Percentiles rank a stretch among this genome's conserved stretches.
These are phyloP conservation scores for Trypanosoma lewisi DNA, from an alignment of 208 protist genomes.

Conservation along the genomic window DNA sequence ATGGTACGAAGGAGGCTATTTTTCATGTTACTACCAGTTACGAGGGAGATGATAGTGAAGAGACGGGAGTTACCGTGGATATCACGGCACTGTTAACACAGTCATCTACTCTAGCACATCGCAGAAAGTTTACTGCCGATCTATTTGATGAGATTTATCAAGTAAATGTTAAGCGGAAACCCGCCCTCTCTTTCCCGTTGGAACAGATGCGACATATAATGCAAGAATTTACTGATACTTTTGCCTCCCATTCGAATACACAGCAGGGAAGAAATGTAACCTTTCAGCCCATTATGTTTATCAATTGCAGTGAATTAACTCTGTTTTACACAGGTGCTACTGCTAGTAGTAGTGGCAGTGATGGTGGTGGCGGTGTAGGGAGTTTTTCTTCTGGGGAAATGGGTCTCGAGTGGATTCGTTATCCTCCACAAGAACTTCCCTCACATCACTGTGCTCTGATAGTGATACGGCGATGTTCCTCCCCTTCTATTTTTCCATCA, in stretches of 20 bases:
- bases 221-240: slow-evolving; percentile 19
- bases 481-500: not conserved
- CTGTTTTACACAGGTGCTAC: slow-evolving; percentile 38
- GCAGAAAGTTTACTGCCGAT: slow-evolving; percentile 40
- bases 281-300: slow-evolving; percentile 20
- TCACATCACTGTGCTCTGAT: slow-evolving; percentile 14
- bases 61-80: slow-evolving; percentile 25
- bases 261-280: not conserved
- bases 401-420: slow-evolving; percentile 29
- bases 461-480: slow-evolving; percentile 4
- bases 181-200: not conserved
- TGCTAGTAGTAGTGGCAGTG: not conserved
- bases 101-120: slow-evolving; percentile 37
- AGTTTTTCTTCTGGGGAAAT: not conserved
- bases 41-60: slow-evolving; percentile 28
- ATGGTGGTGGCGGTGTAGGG: not conserved
- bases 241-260: slow-evolving; percentile 23
- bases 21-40: slow-evolving; percentile 29
- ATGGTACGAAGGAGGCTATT: slow-evolving; percentile 33
- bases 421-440: slow-evolving; percentile 50
- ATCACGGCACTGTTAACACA: slow-evolving; percentile 35
- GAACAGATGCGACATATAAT: slow-evolving; percentile 13
- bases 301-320: slow-evolving; percentile 34
- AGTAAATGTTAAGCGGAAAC: not conserved
- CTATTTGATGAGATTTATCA: slow-evolving; percentile 36